Conservation (phyloP, 1,284 basidiomycete species). For the Microbotryomycetes sp. region DNA sequence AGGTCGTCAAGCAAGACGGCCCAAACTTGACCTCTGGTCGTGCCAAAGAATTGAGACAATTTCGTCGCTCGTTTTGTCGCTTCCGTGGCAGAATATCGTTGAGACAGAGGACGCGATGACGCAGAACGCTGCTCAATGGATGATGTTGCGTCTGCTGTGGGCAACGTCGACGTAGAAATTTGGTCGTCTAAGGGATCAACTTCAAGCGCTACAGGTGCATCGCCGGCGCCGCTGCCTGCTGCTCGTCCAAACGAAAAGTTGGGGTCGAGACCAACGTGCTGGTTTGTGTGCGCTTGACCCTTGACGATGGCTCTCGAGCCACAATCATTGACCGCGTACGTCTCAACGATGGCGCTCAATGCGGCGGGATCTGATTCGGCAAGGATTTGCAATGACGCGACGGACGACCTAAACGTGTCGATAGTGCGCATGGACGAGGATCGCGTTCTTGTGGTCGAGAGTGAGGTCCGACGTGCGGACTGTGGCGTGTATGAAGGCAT, state of each 20-base stretch:
- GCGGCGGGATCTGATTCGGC: constrained; percentile 14
- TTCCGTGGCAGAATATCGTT: too few species aligned
- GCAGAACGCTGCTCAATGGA: too few species aligned
- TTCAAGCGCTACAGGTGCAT: neutral
- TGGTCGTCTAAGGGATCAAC: neutral
- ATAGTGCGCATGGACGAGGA: constrained; percentile 3
- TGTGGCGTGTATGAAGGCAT: neutral
- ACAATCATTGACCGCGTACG: neutral
- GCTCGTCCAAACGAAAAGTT: neutral
- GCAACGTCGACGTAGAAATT: too few species aligned
- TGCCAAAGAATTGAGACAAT: neutral
- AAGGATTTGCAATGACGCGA: constrained; percentile 16
- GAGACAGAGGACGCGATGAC: too few species aligned
- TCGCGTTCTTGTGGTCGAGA: neutral
- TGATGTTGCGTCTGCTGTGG: too few species aligned
- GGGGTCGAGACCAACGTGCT: neutral
- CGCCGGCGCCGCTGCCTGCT: neutral
- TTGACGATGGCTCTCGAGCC: neutral
- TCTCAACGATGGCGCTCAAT: constrained; percentile 16
- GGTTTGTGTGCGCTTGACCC: neutral
- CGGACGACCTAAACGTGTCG: constrained; percentile 14
- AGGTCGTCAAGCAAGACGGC: constrained; percentile 18
- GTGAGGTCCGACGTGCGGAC: neutral
- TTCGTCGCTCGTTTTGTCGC: constrained; percentile 16
- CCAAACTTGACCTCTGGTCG: constrained; percentile 18